Evolutionary conservation across 164 flowering plant species (phyloP).

Genomic region (Magnolia officinalis): DNA sequence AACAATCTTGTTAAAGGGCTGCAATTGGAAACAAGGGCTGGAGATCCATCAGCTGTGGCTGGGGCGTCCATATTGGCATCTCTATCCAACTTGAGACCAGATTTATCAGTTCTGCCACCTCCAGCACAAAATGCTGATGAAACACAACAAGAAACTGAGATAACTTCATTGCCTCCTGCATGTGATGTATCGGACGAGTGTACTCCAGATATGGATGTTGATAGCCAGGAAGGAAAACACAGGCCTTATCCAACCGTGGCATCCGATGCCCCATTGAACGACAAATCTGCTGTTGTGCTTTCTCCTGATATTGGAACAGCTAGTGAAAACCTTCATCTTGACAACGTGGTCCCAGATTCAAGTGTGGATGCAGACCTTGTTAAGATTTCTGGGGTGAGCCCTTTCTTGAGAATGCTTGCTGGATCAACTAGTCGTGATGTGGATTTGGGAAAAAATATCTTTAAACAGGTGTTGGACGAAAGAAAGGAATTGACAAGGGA

Average conservation of each 20-base stretch:
- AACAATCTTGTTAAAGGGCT: conserved; percentile 45
- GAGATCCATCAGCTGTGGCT: conserved; percentile 73
- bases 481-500: conserved; percentile 53
- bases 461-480: conserved; percentile 54
- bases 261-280: conserved; percentile 21
- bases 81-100: conserved; percentile 54
- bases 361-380: conserved; percentile 50
- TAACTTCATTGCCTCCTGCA: conserved; percentile 38
- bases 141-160: conserved; percentile 39
- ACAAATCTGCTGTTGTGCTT: conserved; percentile 30
- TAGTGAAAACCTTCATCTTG: conserved; percentile 40
- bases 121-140: conserved; percentile 37
- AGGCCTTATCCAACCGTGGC: conserved; percentile 32
- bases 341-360: conserved; percentile 40
- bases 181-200: conserved; percentile 28
- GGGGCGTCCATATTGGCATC: conserved; percentile 87
- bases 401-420: conserved; percentile 42
- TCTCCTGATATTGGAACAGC: conserved; percentile 34
- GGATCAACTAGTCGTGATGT: conserved; percentile 32
- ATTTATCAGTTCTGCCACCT: conserved; percentile 54
- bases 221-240: conserved; percentile 43
- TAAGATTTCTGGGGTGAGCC: conserved; percentile 44
- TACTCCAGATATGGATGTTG: conserved; percentile 42
- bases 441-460: conserved; percentile 41
- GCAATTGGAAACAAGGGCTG: conserved; percentile 51